Base-by-base conservation (phyloP, 306 rosid genomes). In the Alnus rubra region DNA sequence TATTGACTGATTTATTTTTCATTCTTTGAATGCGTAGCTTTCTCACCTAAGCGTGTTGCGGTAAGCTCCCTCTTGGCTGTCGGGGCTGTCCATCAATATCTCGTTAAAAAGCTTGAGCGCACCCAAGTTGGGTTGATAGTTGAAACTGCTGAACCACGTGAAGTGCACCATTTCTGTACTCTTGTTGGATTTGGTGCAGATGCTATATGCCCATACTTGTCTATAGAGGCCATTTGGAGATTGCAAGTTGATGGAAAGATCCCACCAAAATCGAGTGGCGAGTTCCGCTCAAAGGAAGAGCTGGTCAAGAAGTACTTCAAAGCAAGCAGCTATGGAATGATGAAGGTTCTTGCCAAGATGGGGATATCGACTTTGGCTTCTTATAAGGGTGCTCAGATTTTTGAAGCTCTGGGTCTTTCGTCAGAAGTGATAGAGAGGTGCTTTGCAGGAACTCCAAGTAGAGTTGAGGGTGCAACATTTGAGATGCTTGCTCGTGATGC, bases 341-440 rank as follows among this genome's bases (percentile, higher is more conserved):
- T 88, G 99, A 96, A 96, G 88, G 99, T 96, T 84, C 99, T 96
- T 76, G 98, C 99, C 12, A 96, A 96, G 93, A 96, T 96, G 99
- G 99, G 99, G 70, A 96, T 96, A 80, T 96, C 99, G 63, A 96
- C 99, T 82, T 85, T 96, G 92, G 99, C 99, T 14, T 96, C 99
- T 19, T 96, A 96, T 80, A 96, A 96, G 86, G 99, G 99, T 70
- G 99, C 98, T 55, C 99, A 96, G 87, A 96, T 96, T 79, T 96
- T 96, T 80, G 99, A 93, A 86, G 99, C 98, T 72, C 82, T 96
- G 63, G 99, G 99, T 81, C 98, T 96, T 85, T 93, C 99, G 6
- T 90, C 97, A 0, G 94, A 90, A 84, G 99, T 96, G 80, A 83
- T 93, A 53, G 99, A 89, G 69, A 93, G 88, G 87, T 96, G 99